phyloP scores from a whole-genome alignment of 2,329 filamentous ascomycete species.

The Penicillium sp. region DNA sequence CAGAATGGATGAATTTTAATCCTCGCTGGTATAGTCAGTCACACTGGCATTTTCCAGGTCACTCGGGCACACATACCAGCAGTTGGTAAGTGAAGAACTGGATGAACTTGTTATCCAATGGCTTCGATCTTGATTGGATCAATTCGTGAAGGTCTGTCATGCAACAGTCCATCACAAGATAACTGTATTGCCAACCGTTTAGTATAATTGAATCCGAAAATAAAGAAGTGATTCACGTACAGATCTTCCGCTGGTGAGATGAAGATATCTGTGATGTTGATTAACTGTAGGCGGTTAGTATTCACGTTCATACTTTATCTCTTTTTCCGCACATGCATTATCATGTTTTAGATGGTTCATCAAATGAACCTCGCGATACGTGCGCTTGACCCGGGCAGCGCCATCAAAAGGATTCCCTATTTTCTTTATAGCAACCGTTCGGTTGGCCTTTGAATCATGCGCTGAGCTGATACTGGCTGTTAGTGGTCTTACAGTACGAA shows the following conservation, averaged over 20 bases:
- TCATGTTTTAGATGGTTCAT: constrained; percentile 13
- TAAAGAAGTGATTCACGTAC: background rate
- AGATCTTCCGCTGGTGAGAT: constrained; percentile 11
- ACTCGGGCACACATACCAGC: background rate
- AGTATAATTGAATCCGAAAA: background rate
- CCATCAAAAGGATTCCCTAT: constrained; percentile 1
- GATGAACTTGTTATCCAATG: constrained; percentile 2
- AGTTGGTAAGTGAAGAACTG: constrained; percentile 13
- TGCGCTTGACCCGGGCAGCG: constrained; percentile 1
- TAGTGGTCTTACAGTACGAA: background rate
- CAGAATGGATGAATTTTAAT: constrained; percentile 96
- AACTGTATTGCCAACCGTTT: background rate
- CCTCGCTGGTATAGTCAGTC: constrained; percentile 63
- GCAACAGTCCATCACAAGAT: constrained; percentile 8
- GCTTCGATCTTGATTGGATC: background rate
- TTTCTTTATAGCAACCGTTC: constrained; percentile 7
- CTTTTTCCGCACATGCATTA: background rate
- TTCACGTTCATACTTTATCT: background rate
- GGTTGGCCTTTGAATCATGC: background rate
- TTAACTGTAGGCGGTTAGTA: background rate
- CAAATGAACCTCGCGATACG: constrained; percentile 10
- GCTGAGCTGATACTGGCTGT: constrained; percentile 2
- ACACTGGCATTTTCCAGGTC: too few relatives aligned
- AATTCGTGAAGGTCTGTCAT: constrained; percentile 10
- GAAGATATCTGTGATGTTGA: constrained; percentile 10